Conservation (phyloP, 2,329 filamentous ascomycete species). For the Myrmaecium sp. region DNA sequence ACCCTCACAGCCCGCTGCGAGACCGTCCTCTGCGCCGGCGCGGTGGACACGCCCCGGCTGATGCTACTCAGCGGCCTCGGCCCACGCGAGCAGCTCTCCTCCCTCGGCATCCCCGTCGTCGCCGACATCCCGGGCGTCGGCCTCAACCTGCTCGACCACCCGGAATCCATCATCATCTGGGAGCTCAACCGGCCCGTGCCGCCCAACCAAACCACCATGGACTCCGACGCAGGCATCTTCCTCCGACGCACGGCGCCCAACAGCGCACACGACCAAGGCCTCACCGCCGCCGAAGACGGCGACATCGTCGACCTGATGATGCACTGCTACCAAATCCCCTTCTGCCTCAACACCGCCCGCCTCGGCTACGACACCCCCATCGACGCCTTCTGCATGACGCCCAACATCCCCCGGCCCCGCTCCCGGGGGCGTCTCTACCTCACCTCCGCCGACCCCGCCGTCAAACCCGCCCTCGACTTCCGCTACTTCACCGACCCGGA, state of each 20-base stretch:
- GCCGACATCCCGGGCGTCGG: conserved; percentile 45
- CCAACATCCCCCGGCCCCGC: conserved; percentile 71
- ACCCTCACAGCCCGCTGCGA: conserved; percentile 49
- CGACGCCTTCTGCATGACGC: conserved; percentile 84
- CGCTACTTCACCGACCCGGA: conserved; percentile 77
- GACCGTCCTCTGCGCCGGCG: conserved; percentile 64
- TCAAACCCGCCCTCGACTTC: conserved; percentile 76
- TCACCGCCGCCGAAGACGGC: conserved; percentile 51
- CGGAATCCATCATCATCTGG: conserved; percentile 53
- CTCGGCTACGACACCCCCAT: conserved; percentile 56
- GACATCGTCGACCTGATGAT: conserved; percentile 80
- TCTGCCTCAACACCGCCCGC: conserved; percentile 68
- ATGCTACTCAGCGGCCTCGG: conserved; percentile 36
- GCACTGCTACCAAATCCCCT: conserved; percentile 94
- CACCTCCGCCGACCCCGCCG: conserved; percentile 53
- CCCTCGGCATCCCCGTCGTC: conserved; percentile 35
- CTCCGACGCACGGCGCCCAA: conserved; percentile 59
- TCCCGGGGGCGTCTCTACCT: conserved; percentile 64
- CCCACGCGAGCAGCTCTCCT: conserved; percentile 28
- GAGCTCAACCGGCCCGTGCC: conserved; percentile 68
- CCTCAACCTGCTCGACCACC: conserved; percentile 48
- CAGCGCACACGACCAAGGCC: conserved; percentile 51
- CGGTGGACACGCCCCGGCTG: conserved; percentile 62
- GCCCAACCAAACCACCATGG: conserved; percentile 71
- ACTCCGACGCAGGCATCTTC: conserved; percentile 80